phyloP scores from a whole-genome alignment of 441 rosid species.

The Adansonia gregorii region DNA sequence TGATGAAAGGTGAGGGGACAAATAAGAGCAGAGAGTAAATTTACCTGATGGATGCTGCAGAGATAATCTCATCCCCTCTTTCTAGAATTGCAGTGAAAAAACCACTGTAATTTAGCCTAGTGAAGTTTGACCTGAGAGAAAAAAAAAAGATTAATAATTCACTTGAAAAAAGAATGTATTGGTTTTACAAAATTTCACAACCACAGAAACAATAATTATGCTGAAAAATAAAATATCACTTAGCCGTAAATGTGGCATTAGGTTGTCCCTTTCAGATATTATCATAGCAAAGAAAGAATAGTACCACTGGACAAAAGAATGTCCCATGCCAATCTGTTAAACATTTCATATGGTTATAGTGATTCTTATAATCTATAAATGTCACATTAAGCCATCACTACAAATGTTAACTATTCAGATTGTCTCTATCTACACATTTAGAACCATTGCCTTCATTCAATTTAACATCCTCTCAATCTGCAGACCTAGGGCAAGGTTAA shows the following conservation, averaged over 20 bases:
- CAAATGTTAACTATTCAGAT: neutral
- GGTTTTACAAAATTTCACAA: constrained; percentile 6
- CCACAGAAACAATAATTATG: constrained; percentile 7
- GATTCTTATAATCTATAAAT: constrained; percentile 12
- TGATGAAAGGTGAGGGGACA: constrained; percentile 14
- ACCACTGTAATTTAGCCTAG: constrained; percentile 70
- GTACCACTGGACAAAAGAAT: neutral
- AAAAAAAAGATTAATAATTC: constrained; percentile 27
- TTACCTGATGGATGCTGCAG: constrained; percentile 92
- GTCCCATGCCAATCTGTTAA: constrained; percentile 3
- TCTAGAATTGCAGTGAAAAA: constrained; percentile 83
- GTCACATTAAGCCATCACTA: constrained; percentile 17
- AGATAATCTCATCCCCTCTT: constrained; percentile 79
- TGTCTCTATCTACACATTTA: constrained; percentile 17
- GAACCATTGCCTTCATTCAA: neutral
- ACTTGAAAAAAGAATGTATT: constrained; percentile 12
- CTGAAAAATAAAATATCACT: constrained; percentile 4
- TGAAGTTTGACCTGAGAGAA: constrained; percentile 75
- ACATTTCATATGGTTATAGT: constrained; percentile 1
- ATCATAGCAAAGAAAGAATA: constrained; percentile 12
- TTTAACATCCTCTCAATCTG: constrained; percentile 7
- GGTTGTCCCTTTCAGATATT: constrained; percentile 4
- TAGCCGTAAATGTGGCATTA: neutral
- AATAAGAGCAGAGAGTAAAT: constrained; percentile 12
- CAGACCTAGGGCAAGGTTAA: constrained; percentile 12